phyloP scores from a whole-genome alignment of 2,329 filamentous ascomycete genomes.

The Hypoxylon sp. region DNA sequence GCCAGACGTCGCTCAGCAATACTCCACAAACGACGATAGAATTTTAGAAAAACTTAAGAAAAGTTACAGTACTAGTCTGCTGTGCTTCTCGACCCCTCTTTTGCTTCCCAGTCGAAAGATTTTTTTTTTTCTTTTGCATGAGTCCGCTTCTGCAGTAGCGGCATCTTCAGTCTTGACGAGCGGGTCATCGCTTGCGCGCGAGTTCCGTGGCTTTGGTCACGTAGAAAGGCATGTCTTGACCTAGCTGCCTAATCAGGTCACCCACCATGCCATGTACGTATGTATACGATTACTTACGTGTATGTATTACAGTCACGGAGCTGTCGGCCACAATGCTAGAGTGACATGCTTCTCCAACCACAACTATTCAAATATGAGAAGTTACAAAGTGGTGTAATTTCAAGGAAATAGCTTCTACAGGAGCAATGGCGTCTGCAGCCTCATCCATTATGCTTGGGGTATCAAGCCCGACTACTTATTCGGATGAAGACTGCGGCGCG shows the following conservation, averaged over 20 bases:
- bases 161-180: constrained; percentile 19
- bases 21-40: constrained; percentile 35
- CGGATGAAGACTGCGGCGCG: constrained; percentile 7
- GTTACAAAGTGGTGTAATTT: constrained; percentile 3
- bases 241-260: constrained; percentile 38
- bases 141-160: constrained; percentile 40
- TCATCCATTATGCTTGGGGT: not conserved
- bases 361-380: constrained; percentile 6
- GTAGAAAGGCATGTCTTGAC: constrained; percentile 33
- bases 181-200: constrained; percentile 29
- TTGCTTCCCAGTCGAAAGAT: constrained; percentile 26
- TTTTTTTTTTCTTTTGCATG: constrained; percentile 38
- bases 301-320: constrained; percentile 16
- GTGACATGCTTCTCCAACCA: constrained; percentile 7
- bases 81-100: constrained; percentile 34
- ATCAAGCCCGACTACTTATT: constrained; percentile 1
- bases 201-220: constrained; percentile 36
- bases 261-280: constrained; percentile 8
- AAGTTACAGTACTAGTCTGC: constrained; percentile 14
- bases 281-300: constrained; percentile 19
- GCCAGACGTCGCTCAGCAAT: constrained; percentile 27
- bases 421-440: constrained; percentile 13
- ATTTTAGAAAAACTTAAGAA: constrained; percentile 19
- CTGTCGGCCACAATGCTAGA: constrained; percentile 8
- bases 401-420: not conserved